A percentile compares a stretch with the other conserved stretches of the same genome.
Conservation (phyloP, 1,139 yeast genomes). For the Nakaseomyces kungkrabaensis region DNA sequence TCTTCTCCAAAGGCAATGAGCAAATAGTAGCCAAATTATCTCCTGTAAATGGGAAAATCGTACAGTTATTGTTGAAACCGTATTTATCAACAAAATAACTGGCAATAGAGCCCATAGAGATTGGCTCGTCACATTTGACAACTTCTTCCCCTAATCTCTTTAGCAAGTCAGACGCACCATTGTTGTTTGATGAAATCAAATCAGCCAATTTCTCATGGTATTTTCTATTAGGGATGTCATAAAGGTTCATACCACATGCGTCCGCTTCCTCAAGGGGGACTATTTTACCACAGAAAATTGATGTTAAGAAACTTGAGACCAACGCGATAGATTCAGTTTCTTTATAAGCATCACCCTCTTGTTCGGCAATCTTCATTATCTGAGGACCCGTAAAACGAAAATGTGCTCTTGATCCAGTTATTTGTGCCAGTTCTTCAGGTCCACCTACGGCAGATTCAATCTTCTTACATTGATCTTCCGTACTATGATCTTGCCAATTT, state of each 20-base stretch:
- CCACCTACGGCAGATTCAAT: slow-evolving; percentile 54
- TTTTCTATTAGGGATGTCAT: slow-evolving; percentile 47
- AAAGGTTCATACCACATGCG: slow-evolving; percentile 86
- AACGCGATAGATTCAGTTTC: slow-evolving; percentile 56
- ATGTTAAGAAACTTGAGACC: slow-evolving; percentile 71
- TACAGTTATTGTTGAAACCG: slow-evolving; percentile 48
- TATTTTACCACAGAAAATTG: slow-evolving; percentile 55
- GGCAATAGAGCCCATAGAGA: slow-evolving; percentile 41
- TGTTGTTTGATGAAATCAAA: neutral
- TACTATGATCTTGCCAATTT: slow-evolving; percentile 93
- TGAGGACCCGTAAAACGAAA: slow-evolving; percentile 87
- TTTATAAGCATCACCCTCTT: slow-evolving; percentile 44
- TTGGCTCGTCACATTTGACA: slow-evolving; percentile 22
- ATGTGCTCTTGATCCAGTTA: slow-evolving; percentile 84
- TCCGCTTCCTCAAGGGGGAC: slow-evolving; percentile 70
- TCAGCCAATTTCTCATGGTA: slow-evolving; percentile 45
- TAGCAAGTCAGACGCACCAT: neutral
- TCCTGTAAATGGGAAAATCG: slow-evolving; percentile 68
- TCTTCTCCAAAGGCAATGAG: slow-evolving; percentile 64
- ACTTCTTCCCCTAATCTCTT: slow-evolving; percentile 21
- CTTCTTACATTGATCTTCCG: slow-evolving; percentile 53
- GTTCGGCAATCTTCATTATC: slow-evolving; percentile 59
- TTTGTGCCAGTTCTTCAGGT: slow-evolving; percentile 48
- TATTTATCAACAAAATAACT: slow-evolving; percentile 53
- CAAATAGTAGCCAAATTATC: slow-evolving; percentile 85